Percentiles rank a stretch among this genome's conserved stretches.
These are phyloP conservation scores for Acacia acuminata DNA, from an alignment of 306 rosid species.

Conservation along the genomic window DNA sequence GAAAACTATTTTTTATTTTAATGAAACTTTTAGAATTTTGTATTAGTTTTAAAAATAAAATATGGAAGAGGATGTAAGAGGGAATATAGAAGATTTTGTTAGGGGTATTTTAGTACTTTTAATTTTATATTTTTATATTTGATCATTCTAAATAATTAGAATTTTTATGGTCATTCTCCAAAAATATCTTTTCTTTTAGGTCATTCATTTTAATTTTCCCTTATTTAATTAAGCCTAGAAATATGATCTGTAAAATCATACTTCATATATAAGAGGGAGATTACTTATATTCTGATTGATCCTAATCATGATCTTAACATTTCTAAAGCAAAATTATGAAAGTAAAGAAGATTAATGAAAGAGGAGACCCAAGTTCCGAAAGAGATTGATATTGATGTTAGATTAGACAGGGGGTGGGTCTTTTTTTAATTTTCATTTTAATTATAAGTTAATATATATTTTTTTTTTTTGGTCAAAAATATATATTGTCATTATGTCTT, in stretches of 20 bases:
- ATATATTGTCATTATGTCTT: background rate
- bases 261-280: background rate
- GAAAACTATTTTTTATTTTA: too few relatives aligned
- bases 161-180: too few relatives aligned
- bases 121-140: too few relatives aligned
- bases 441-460: background rate
- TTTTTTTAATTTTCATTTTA: background rate
- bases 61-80: too few relatives aligned
- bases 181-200: too few relatives aligned
- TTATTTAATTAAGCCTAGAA: constrained; percentile 26
- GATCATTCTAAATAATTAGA: too few relatives aligned
- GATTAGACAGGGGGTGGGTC: background rate
- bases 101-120: too few relatives aligned
- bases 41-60: too few relatives aligned
- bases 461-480: too few relatives aligned
- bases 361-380: constrained; percentile 98
- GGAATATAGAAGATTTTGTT: too few relatives aligned
- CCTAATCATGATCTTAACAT: constrained; percentile 27
- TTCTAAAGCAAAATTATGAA: constrained; percentile 33
- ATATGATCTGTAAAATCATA: background rate
- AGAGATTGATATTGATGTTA: constrained; percentile 52
- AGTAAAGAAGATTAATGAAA: constrained; percentile 30
- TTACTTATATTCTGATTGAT: constrained; percentile 22
- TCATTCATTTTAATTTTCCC: too few relatives aligned
- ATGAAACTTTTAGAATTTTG: too few relatives aligned